phyloP scores from a whole-genome alignment of 176 grass and related monocot species.

The Rhynchospora breviuscula region DNA sequence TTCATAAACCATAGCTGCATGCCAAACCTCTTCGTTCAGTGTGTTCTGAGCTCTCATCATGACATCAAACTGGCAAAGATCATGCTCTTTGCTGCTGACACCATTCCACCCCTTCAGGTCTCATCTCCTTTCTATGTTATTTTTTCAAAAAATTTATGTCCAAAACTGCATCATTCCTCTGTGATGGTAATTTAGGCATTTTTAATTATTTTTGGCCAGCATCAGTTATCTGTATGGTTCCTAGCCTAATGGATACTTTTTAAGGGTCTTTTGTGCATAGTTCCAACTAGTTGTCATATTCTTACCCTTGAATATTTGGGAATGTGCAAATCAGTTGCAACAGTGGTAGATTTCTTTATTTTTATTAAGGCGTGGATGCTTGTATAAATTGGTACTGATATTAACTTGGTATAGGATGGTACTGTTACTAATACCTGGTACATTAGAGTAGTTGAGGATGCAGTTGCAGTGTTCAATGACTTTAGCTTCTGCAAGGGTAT shows the following conservation, averaged over 20 bases:
- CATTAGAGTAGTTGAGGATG: neutral
- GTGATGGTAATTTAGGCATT: neutral
- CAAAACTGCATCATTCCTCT: neutral
- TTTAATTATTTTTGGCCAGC: too few relatives aligned
- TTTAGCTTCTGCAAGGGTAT: neutral
- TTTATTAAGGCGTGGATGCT: neutral
- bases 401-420: neutral
- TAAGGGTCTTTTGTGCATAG: too few relatives aligned
- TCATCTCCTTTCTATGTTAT: neutral
- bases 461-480: neutral
- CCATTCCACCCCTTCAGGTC: conserved; percentile 86
- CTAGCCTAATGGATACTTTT: too few relatives aligned
- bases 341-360: neutral
- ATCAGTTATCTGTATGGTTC: neutral
- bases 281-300: too few relatives aligned
- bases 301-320: neutral
- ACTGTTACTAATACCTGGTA: neutral
- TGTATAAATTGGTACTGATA: neutral
- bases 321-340: neutral
- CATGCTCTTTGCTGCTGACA: conserved; percentile 84
- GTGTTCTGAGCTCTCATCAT: conserved; percentile 64
- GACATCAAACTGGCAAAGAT: conserved; percentile 80
- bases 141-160: neutral
- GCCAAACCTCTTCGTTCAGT: conserved; percentile 90
- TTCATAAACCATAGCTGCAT: conserved; percentile 95